These are phyloP conservation scores for Lycium ferocissimum DNA, from an alignment of 257 asterid species.

Conservation along the genomic window DNA sequence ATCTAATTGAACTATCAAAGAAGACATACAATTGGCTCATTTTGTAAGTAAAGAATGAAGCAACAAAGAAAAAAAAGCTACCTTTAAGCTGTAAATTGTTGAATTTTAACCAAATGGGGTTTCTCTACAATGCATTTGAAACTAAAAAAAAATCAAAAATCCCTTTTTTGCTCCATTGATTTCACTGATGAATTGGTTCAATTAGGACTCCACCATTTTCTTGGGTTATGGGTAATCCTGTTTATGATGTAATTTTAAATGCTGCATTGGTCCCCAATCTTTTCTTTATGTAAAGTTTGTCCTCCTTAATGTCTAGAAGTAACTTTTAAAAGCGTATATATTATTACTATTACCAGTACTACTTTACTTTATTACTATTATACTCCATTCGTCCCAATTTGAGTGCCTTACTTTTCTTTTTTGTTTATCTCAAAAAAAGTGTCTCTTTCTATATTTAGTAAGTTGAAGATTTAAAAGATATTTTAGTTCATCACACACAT, in stretches of 20 bases:
- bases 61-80: not conserved
- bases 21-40: not conserved
- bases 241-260: not conserved
- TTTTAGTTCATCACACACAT: no score
- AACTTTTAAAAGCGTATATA: no score
- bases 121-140: constrained; percentile 12
- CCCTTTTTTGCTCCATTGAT: not conserved
- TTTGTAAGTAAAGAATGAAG: not conserved
- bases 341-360: no score
- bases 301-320: no score
- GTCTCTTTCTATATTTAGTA: no score
- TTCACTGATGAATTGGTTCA: not conserved
- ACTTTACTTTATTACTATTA: no score
- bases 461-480: no score
- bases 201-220: not conserved
- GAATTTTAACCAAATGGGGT: not conserved
- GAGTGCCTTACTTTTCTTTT: no score
- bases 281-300: not conserved
- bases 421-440: no score
- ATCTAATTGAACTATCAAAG: not conserved
- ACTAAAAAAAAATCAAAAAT: not conserved
- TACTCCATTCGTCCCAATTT: no score
- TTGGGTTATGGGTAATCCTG: not conserved
- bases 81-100: constrained; percentile 10
- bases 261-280: not conserved